Evolutionary conservation across 352 stramenopile genomes (phyloP), one percentile per base, ranked within the genome.

Genomic region (Phytopythium mirpurense): DNA sequence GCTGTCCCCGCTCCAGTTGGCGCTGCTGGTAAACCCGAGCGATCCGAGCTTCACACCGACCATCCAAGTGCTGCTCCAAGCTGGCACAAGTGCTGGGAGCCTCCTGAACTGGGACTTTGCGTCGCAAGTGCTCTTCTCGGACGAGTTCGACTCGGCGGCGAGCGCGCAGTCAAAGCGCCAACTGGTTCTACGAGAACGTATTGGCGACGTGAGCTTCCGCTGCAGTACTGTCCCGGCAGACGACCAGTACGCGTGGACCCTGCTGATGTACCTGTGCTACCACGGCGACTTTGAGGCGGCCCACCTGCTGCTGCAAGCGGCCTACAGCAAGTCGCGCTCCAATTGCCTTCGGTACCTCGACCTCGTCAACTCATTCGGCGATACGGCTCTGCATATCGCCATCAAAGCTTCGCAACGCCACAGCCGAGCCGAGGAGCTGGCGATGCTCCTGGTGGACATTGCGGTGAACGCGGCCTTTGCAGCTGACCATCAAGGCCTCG

Each of bases 211-310:
- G 34, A 60, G 65, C 66, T 77, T 52, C 27, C 57, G 35, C 19
- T 79, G 59, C 37, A 65, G 54, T 32, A 46, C 62, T 26, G 55
- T 67, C 6, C 43, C 72, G 41, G 63, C 62, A 27, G 70, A 81
- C 37, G 81, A 91, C 34, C 62, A 56, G 5, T 45, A 60, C 44
- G 57, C 60, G 21, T 90, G 78, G 81, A 83, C 74, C 38, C 51
- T 92, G 41, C 62, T 89, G 19, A 88, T 90, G 79, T 90, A 79
- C 51, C 69, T 85, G 8, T 75, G 77, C 37, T 68, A 57, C 31
- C 56, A 75, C 5, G 73, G 74, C 0, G 72, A 92, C 34, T 27
- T 89, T 6, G 62, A 73, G 11, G 50, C 62, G 9, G 67, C 82
- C 2, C 59, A 72, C 8, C 53, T 63, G 12, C 59, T 88, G 16